A percentile compares a stretch with the other conserved stretches of the same genome.
These are phyloP conservation scores for Plasmopara viticola DNA, from an alignment of 352 stramenopile species.

Conservation along the genomic window DNA sequence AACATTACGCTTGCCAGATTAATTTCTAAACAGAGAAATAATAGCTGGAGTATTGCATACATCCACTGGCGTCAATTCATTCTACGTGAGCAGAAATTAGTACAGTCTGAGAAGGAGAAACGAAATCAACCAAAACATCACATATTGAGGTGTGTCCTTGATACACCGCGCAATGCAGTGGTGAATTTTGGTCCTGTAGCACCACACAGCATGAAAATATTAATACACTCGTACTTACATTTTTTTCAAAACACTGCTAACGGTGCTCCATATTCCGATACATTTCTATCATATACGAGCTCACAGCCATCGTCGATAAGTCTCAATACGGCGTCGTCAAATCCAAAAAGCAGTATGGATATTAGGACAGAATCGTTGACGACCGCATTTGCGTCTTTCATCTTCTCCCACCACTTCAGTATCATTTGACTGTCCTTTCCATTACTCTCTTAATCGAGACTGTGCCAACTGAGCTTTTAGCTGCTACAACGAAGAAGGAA, in stretches of 20 bases:
- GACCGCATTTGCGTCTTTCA: slow-evolving; percentile 40
- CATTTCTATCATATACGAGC: slow-evolving; percentile 33
- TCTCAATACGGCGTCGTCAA: slow-evolving; percentile 33
- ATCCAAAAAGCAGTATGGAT: slow-evolving; percentile 59
- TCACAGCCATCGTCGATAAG: slow-evolving; percentile 38
- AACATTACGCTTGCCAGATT: slow-evolving; percentile 37
- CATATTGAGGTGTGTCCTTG: too few relatives aligned
- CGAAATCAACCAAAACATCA: slow-evolving; percentile 29
- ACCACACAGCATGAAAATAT: too few relatives aligned
- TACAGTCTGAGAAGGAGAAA: too few relatives aligned
- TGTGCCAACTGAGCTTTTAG: slow-evolving; percentile 16
- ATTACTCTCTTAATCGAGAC: slow-evolving; percentile 53
- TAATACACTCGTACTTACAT: too few relatives aligned
- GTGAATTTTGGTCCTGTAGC: slow-evolving; percentile 45
- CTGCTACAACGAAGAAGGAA: too few relatives aligned
- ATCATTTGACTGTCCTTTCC: slow-evolving; percentile 28
- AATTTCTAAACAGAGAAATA: slow-evolving; percentile 35
- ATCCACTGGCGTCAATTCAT: slow-evolving; percentile 53
- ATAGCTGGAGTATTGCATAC: slow-evolving; percentile 42
- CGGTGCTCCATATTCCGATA: slow-evolving; percentile 47
- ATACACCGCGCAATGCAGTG: slow-evolving; percentile 68
- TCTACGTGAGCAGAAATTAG: slow-evolving; percentile 25
- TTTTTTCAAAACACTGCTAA: neutral
- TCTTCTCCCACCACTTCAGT: slow-evolving; percentile 35
- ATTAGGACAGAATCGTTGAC: slow-evolving; percentile 56